phyloP scores from a whole-genome alignment of 2,329 filamentous ascomycete genomes.

The Tympanopsis confertula region DNA sequence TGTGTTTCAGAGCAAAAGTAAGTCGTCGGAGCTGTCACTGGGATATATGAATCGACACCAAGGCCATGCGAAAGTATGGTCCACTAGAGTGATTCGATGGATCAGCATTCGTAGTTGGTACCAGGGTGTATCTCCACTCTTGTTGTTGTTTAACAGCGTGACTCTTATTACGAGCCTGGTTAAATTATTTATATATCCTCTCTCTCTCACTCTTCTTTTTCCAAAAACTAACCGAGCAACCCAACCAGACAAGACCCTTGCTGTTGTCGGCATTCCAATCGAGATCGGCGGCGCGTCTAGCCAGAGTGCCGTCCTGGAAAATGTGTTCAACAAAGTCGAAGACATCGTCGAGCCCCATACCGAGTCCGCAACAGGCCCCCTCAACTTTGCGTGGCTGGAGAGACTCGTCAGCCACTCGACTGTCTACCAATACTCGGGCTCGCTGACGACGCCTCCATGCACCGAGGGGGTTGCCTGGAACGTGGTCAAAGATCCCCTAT shows the following conservation, averaged over 20 bases:
- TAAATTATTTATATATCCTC: too few relatives aligned
- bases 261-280: conserved; percentile 25
- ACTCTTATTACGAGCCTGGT: too few relatives aligned
- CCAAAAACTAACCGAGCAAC: background rate
- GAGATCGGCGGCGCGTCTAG: conserved; percentile 11
- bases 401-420: conserved; percentile 19
- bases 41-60: too few relatives aligned
- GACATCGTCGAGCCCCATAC: conserved; percentile 25
- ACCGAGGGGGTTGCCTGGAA: conserved; percentile 42
- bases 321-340: conserved; percentile 23
- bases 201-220: background rate
- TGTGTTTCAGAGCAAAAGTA: conserved; percentile 21
- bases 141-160: too few relatives aligned
- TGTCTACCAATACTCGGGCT: conserved; percentile 41
- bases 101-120: too few relatives aligned
- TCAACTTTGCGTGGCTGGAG: conserved; percentile 29
- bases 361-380: conserved; percentile 17
- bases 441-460: conserved; percentile 52
- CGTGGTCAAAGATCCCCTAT: conserved; percentile 32
- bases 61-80: too few relatives aligned
- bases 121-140: too few relatives aligned
- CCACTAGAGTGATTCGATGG: too few relatives aligned
- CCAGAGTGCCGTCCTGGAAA: conserved; percentile 17
- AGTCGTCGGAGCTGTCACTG: background rate
- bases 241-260: conserved; percentile 9